These are phyloP conservation scores for Pichia sp. DNA, from an alignment of 1,139 yeast species.

Conservation along the genomic window DNA sequence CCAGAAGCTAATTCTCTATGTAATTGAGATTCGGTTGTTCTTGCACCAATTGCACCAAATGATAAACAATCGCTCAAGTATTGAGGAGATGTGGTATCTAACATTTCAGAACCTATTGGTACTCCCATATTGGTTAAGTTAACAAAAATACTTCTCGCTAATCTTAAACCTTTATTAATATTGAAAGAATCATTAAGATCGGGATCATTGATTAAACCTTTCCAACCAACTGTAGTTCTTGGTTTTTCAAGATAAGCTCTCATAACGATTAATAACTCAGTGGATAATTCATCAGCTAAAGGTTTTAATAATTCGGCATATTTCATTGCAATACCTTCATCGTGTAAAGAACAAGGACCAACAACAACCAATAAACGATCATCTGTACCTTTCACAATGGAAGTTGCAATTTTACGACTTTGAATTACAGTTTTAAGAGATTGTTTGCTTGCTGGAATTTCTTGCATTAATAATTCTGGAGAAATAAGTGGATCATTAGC, in stretches of 20 bases:
- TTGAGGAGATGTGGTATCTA: constrained; percentile 98
- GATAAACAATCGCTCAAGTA: constrained; percentile 85
- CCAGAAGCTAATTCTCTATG: constrained; percentile 98
- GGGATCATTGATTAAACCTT: constrained; percentile 95
- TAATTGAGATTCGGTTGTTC: constrained; percentile 96
- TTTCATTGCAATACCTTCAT: constrained; percentile 80
- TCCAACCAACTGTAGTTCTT: constrained; percentile 99
- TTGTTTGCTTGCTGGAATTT: constrained; percentile 59
- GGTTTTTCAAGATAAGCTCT: constrained; percentile 98
- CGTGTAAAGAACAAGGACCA: constrained; percentile 96
- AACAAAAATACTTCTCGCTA: constrained; percentile 78
- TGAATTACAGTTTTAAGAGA: constrained; percentile 62
- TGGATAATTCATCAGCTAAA: constrained; percentile 60
- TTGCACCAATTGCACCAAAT: constrained; percentile 97
- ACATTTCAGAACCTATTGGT: constrained; percentile 96
- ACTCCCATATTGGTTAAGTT: constrained; percentile 72
- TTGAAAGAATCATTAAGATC: constrained; percentile 88
- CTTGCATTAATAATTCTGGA: constrained; percentile 78
- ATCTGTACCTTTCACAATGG: constrained; percentile 64
- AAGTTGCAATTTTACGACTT: constrained; percentile 72
- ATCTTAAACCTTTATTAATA: constrained; percentile 89
- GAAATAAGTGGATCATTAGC: constrained; percentile 90
- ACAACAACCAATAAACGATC: constrained; percentile 77
- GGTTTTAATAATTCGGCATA: constrained; percentile 69
- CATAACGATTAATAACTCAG: constrained; percentile 82